Conservation (phyloP, 2,329 filamentous ascomycete species). For the Botrytis galanthina region DNA sequence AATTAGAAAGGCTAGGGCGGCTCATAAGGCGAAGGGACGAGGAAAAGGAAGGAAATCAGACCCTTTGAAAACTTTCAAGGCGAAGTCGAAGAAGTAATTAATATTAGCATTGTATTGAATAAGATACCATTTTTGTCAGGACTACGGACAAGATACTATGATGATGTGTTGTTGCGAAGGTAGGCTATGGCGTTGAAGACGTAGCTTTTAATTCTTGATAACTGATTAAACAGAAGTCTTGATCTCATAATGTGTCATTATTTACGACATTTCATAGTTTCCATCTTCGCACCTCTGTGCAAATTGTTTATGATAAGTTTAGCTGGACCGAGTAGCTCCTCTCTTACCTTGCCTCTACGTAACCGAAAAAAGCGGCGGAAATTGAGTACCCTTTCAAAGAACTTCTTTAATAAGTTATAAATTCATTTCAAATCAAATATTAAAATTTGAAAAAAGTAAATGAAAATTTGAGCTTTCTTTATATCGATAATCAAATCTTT, state of each 20-base stretch:
- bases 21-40: constrained; percentile 50
- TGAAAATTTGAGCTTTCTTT: too few species aligned
- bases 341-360: neutral
- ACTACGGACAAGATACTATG: neutral
- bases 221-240: neutral
- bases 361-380: too few species aligned
- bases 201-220: neutral
- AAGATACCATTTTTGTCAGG: constrained; percentile 12
- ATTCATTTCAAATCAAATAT: too few species aligned
- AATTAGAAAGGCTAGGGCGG: constrained; percentile 42
- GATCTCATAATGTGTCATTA: fast-evolving
- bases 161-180: neutral
- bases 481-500: too few species aligned
- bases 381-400: too few species aligned
- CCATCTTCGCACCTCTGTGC: too few species aligned
- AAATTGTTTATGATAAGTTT: neutral
- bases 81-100: constrained; percentile 38
- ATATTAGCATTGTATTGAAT: constrained; percentile 14
- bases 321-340: too few species aligned
- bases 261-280: neutral
- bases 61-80: constrained; percentile 86
- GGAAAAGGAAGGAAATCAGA: constrained; percentile 67
- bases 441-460: too few species aligned
- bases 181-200: too few species aligned
- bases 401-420: too few species aligned